phyloP scores from a whole-genome alignment of 139 green algal genomes.

The Coelastrella sp. region DNA sequence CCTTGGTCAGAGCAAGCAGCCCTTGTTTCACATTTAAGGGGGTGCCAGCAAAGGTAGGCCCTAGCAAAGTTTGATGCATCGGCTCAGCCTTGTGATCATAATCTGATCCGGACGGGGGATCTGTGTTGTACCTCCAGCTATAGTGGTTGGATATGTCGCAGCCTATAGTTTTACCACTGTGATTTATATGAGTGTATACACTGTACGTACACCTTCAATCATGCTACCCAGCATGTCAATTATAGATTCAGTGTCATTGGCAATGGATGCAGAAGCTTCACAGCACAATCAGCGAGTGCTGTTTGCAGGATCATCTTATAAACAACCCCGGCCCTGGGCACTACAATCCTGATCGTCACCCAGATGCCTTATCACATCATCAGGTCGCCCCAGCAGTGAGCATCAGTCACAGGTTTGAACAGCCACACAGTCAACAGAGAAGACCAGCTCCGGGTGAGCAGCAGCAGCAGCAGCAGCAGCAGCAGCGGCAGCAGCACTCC shows the following conservation, averaged over 20 bases:
- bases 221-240: too few relatives aligned
- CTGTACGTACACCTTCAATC: too few relatives aligned
- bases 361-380: not conserved
- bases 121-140: too few relatives aligned
- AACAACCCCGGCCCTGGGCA: conserved; percentile 11
- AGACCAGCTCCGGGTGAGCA: conserved; percentile 13
- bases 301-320: conserved; percentile 21
- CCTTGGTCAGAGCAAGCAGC: not conserved
- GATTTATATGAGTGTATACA: too few relatives aligned
- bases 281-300: not conserved
- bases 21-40: conserved; percentile 45
- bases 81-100: not conserved
- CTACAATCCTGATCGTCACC: conserved; percentile 27
- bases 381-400: not conserved
- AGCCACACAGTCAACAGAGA: not conserved
- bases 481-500: not conserved
- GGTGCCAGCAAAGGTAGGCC: conserved; percentile 27
- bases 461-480: not conserved
- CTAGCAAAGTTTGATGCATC: too few relatives aligned
- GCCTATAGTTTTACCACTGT: too few relatives aligned
- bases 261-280: not conserved
- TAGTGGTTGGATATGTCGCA: too few relatives aligned
- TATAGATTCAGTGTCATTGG: not conserved
- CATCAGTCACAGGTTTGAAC: conserved; percentile 2
- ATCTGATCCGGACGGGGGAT: not conserved